Conservation (phyloP, 148 eudicot genomes). For the Pouteria glomerata region DNA sequence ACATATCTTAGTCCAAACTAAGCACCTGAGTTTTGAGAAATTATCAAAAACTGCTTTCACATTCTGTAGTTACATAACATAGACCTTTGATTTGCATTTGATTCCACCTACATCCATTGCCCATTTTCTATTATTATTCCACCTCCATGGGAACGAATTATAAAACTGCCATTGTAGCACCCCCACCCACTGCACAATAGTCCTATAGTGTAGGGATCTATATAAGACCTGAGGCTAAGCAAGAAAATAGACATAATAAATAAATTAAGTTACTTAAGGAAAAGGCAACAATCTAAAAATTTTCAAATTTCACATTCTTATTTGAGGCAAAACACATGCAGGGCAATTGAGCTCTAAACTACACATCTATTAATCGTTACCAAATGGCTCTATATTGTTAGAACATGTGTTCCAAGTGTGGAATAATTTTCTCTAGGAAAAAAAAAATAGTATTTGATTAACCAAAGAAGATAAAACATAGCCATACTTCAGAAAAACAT, state of each 20-base stretch:
- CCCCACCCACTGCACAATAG: no score
- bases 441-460: neutral
- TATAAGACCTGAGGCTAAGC: no score
- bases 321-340: neutral
- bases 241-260: no score
- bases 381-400: neutral
- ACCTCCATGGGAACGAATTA: constrained; percentile 71
- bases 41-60: no score
- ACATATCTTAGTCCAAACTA: neutral
- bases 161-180: constrained; percentile 78
- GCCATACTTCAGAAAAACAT: neutral
- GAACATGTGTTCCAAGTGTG: neutral
- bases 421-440: neutral
- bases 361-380: neutral
- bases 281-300: no score
- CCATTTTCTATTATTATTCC: constrained; percentile 62
- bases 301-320: neutral
- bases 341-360: constrained; percentile 1
- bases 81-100: constrained; percentile 70
- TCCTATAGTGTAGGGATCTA: no score
- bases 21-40: neutral
- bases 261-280: no score
- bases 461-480: neutral
- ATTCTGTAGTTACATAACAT: no score
- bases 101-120: constrained; percentile 85